phyloP scores from a whole-genome alignment of 225 moss, liverwort and hornwort genomes.

The Straminergon stramineum region DNA sequence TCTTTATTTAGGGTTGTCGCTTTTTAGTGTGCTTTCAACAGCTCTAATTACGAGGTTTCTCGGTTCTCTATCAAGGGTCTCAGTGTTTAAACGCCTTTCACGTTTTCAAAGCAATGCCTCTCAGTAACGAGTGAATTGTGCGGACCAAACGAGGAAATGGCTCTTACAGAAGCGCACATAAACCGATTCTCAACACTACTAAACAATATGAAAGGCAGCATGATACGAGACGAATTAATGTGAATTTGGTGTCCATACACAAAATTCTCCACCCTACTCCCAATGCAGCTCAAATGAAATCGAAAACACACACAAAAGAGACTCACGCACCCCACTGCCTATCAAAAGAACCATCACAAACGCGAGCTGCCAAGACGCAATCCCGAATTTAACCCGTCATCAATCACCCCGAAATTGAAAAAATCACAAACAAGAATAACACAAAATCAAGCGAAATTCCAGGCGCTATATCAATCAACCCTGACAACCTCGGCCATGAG shows the following conservation, averaged over 20 bases:
- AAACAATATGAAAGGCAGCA: not conserved
- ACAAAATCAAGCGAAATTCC: not conserved
- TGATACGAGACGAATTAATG: not conserved
- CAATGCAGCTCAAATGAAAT: not conserved
- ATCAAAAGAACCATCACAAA: not conserved
- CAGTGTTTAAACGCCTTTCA: not conserved
- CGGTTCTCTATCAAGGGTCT: not conserved
- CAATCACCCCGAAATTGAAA: not conserved
- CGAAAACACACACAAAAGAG: not conserved
- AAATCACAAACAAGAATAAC: not conserved
- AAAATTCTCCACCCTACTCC: not conserved
- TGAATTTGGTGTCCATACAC: not conserved
- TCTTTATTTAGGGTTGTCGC: not conserved
- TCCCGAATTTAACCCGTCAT: not conserved
- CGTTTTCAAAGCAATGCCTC: not conserved
- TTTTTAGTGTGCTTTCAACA: not conserved
- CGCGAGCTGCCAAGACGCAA: not conserved
- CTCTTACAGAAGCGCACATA: not conserved
- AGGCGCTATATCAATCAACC: not conserved
- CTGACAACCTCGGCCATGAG: not conserved
- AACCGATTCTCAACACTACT: not conserved
- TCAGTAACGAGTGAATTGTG: not conserved
- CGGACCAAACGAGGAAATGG: not conserved
- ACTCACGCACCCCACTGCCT: not conserved
- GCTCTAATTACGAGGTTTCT: not conserved